These are phyloP conservation scores for Calonectria fujianensis DNA, from an alignment of 2,329 filamentous ascomycete genomes.

Conservation along the genomic window DNA sequence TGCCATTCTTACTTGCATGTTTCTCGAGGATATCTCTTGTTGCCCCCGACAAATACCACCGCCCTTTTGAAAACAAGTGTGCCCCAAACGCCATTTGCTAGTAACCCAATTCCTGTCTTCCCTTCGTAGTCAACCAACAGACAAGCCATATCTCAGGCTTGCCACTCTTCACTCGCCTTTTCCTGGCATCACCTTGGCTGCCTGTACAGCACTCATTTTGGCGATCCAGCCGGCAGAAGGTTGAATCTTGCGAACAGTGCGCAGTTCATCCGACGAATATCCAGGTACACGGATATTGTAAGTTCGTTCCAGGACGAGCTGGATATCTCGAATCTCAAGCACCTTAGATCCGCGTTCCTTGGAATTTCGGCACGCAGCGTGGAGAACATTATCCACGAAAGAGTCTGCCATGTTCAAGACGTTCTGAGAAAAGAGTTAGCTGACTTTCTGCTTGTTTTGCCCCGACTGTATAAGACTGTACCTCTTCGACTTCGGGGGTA, in stretches of 20 bases:
- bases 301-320: slow-evolving; percentile 87
- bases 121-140: slow-evolving; percentile 3
- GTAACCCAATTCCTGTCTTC: slow-evolving; percentile 23
- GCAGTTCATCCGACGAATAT: slow-evolving; percentile 94
- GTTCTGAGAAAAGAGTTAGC: slow-evolving; percentile 72
- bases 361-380: slow-evolving; percentile 90
- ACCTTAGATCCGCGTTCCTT: slow-evolving; percentile 94
- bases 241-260: slow-evolving; percentile 94
- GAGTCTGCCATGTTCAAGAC: slow-evolving; percentile 93
- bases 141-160: neutral
- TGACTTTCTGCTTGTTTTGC: slow-evolving; percentile 28
- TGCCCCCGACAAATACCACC: slow-evolving; percentile 33
- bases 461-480: slow-evolving; percentile 65
- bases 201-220: slow-evolving; percentile 98
- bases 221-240: slow-evolving; percentile 92
- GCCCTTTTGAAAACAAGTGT: slow-evolving; percentile 49
- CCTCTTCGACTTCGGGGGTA: slow-evolving; percentile 96
- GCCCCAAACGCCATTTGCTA: slow-evolving; percentile 50
- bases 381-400: slow-evolving; percentile 94
- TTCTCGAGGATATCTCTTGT: slow-evolving; percentile 37
- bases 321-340: slow-evolving; percentile 91
- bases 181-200: slow-evolving; percentile 86
- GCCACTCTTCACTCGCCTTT: slow-evolving; percentile 68
- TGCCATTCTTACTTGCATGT: slow-evolving; percentile 30
- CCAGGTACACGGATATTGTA: slow-evolving; percentile 96